Evolutionary conservation across 2,329 filamentous ascomycete genomes (phyloP).

Genomic region (Harringtonia aguacate): DNA sequence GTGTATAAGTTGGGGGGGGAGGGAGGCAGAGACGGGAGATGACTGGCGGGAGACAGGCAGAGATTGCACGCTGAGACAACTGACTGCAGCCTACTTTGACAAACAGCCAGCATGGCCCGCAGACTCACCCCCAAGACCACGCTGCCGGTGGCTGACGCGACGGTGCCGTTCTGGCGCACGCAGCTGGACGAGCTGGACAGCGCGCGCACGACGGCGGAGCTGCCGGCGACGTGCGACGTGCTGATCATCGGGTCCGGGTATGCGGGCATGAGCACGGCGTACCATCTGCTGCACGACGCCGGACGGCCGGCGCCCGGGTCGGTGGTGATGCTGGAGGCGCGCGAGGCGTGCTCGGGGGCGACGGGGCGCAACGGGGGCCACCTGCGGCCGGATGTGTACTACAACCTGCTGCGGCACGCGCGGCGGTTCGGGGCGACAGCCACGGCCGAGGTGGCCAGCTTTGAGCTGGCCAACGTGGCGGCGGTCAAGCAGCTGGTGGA

Average conservation of each 20-base stretch:
- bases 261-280: slow-evolving; percentile 59
- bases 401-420: not conserved
- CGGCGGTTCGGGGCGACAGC: not conserved
- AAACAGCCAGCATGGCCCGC: not conserved
- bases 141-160: not conserved
- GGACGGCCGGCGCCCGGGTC: not conserved
- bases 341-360: slow-evolving; percentile 73
- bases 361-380: slow-evolving; percentile 52
- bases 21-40: no score
- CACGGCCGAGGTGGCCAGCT: slow-evolving; percentile 7
- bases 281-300: slow-evolving; percentile 39
- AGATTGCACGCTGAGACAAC: no score
- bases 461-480: slow-evolving; percentile 8
- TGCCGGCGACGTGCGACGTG: slow-evolving; percentile 55
- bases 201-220: slow-evolving; percentile 44
- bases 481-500: slow-evolving; percentile 8
- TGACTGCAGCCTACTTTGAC: not conserved
- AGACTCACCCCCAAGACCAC: not conserved
- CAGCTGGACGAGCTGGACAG: slow-evolving; percentile 18
- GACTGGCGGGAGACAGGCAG: no score
- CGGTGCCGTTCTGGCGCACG: not conserved
- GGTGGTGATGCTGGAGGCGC: slow-evolving; percentile 63
- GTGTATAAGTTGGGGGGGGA: no score
- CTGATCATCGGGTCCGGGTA: slow-evolving; percentile 67
- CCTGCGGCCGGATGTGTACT: slow-evolving; percentile 23